These are phyloP conservation scores for Cladophialophora chaetospira DNA, from an alignment of 2,329 filamentous ascomycete species.

Conservation along the genomic window DNA sequence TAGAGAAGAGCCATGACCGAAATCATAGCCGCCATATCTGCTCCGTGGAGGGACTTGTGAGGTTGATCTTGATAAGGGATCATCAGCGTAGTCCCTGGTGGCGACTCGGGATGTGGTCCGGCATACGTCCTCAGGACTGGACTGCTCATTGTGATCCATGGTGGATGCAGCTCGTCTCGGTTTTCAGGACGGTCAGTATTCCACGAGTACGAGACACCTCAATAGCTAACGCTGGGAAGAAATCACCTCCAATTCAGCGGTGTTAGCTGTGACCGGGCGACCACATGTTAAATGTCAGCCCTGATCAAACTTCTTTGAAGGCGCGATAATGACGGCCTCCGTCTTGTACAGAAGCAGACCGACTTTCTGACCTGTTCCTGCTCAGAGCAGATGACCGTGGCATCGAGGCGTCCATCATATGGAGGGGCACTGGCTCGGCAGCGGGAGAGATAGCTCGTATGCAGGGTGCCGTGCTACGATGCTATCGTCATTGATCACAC, in stretches of 20 bases:
- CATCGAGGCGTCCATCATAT: background rate
- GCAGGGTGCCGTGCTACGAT: background rate
- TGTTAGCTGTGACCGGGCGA: too few species aligned
- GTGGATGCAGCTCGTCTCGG: too few species aligned
- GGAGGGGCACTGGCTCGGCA: background rate
- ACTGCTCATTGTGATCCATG: conserved; percentile 10
- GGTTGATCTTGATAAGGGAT: conserved; percentile 3
- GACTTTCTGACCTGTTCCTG: background rate
- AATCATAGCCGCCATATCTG: conserved; percentile 11
- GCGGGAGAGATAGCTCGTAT: background rate
- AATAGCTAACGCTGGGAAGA: too few species aligned
- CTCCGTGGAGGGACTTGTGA: conserved; percentile 7
- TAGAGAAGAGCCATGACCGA: conserved; percentile 10
- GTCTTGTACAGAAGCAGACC: too few species aligned
- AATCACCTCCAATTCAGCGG: too few species aligned
- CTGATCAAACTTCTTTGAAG: too few species aligned
- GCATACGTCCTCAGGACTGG: conserved; percentile 7
- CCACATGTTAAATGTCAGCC: too few species aligned
- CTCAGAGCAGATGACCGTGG: background rate
- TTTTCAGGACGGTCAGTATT: too few species aligned
- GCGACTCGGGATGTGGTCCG: conserved; percentile 1
- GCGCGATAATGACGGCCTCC: too few species aligned
- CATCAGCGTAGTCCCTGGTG: conserved; percentile 14
- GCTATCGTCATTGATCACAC: background rate
- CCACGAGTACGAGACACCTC: too few species aligned